Percentiles rank a stretch among this genome's conserved stretches.
phyloP scores from a whole-genome alignment of 352 stramenopile species.

The Pythium chondricola region DNA sequence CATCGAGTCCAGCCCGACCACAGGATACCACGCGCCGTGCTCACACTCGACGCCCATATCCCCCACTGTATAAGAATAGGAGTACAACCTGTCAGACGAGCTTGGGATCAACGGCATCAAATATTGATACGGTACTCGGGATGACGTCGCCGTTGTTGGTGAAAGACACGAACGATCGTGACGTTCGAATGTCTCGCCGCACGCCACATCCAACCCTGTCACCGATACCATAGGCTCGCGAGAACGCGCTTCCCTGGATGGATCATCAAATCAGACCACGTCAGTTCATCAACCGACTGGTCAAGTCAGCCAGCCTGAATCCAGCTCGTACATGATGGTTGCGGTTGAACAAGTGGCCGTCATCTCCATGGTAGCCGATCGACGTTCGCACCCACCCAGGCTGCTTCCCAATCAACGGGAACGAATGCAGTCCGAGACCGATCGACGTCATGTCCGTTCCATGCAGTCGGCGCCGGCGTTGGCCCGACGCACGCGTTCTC shows the following conservation, averaged over 20 bases:
- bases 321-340: conserved; percentile 39
- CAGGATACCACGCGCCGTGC: conserved; percentile 58
- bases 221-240: conserved; percentile 44
- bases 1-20: conserved; percentile 76
- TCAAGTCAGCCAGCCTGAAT: too few relatives aligned
- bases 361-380: conserved; percentile 75
- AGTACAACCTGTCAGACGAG: too few relatives aligned
- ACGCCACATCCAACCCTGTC: conserved; percentile 77
- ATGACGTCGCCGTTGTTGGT: conserved; percentile 64
- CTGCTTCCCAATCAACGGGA: conserved; percentile 57
- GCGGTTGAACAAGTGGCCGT: conserved; percentile 60
- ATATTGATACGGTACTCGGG: conserved; percentile 17
- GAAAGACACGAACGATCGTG: conserved; percentile 55
- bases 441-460: conserved; percentile 54
- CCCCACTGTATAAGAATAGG: conserved; percentile 15
- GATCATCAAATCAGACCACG: not conserved
- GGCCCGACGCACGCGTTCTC: conserved; percentile 11
- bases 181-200: conserved; percentile 28
- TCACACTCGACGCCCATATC: conserved; percentile 34
- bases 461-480: not conserved
- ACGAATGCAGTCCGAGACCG: conserved; percentile 42
- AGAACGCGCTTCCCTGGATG: conserved; percentile 50
- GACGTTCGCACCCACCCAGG: conserved; percentile 62
- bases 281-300: not conserved
- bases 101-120: too few relatives aligned